Evolutionary conservation across 2,329 filamentous ascomycete genomes (phyloP).

Genomic region (Alternaria triticina): DNA sequence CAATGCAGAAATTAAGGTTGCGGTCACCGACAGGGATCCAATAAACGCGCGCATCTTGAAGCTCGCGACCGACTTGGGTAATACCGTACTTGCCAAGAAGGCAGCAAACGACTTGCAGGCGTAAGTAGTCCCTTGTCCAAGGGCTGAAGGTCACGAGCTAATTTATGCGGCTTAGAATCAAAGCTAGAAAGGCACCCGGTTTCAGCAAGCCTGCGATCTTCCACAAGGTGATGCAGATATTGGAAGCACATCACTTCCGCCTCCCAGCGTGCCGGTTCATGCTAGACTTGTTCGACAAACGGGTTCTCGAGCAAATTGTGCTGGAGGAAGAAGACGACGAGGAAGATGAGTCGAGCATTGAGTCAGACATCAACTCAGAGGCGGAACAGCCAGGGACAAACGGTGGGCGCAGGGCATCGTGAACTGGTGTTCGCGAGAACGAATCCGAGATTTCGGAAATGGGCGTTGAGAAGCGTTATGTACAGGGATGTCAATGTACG

Average conservation of each 20-base stretch:
- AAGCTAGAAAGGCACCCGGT: constrained; percentile 73
- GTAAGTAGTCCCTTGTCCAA: constrained; percentile 46
- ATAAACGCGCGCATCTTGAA: constrained; percentile 78
- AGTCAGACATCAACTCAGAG: constrained; percentile 43
- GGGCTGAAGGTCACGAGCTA: constrained; percentile 12
- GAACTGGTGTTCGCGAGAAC: constrained; percentile 15
- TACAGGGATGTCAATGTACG: constrained; percentile 13
- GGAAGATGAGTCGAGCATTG: constrained; percentile 43
- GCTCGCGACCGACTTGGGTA: constrained; percentile 85
- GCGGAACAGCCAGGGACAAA: constrained; percentile 22
- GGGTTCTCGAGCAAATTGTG: constrained; percentile 82
- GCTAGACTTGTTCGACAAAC: constrained; percentile 92
- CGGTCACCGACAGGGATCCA: constrained; percentile 66
- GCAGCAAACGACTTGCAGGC: constrained; percentile 78
- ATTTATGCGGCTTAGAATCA: constrained; percentile 63
- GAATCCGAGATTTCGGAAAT: constrained; percentile 7
- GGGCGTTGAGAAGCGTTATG: constrained; percentile 24
- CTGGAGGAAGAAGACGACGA: constrained; percentile 69
- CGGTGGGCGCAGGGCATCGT: constrained; percentile 21
- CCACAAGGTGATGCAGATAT: constrained; percentile 79
- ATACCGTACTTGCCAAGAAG: constrained; percentile 89
- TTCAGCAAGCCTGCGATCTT: constrained; percentile 83
- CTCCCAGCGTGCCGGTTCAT: constrained; percentile 87
- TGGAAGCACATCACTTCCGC: constrained; percentile 89
- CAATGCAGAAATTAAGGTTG: constrained; percentile 57